A percentile compares a stretch with the other conserved stretches of the same genome.
Evolutionary conservation across 2,329 filamentous ascomycete genomes (phyloP).

Genomic region (Lasiodiplodia hormozganensis): DNA sequence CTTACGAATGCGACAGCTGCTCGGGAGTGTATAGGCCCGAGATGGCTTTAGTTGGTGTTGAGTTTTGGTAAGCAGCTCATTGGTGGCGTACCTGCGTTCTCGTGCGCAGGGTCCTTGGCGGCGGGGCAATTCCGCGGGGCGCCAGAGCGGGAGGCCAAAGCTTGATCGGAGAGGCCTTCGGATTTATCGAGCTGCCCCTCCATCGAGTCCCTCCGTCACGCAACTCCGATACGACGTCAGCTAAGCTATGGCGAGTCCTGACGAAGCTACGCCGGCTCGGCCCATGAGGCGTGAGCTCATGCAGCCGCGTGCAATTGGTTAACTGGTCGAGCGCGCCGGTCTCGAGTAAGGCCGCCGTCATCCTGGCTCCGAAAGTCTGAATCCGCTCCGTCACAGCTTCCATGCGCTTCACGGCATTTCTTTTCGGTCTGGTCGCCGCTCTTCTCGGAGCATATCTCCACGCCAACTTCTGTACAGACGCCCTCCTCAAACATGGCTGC

Average conservation of each 20-base stretch:
- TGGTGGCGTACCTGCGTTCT: neutral
- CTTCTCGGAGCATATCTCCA: conserved; percentile 1
- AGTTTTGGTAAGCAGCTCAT: neutral
- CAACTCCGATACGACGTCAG: conserved; percentile 23
- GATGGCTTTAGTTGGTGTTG: neutral
- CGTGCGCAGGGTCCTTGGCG: neutral
- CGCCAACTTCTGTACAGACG: conserved; percentile 2
- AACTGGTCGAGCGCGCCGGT: neutral
- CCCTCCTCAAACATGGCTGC: conserved; percentile 26
- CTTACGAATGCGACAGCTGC: neutral
- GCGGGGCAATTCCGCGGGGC: conserved; percentile 15
- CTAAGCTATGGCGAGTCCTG: conserved; percentile 16
- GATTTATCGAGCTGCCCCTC: conserved; percentile 24
- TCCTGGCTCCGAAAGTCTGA: neutral
- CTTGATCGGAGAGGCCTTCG: conserved; percentile 4
- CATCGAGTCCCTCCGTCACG: neutral
- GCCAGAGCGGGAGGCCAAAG: neutral
- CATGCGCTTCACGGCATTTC: conserved; percentile 26
- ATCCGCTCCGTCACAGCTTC: neutral
- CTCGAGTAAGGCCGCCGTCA: neutral
- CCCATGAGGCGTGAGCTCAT: conserved; percentile 4
- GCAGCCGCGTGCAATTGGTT: conserved; percentile 1
- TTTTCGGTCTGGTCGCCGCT: conserved; percentile 1
- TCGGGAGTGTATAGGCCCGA: neutral
- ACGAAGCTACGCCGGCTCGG: neutral